phyloP scores from a whole-genome alignment of 208 protist genomes.

The Trypanosoma melophagium region DNA sequence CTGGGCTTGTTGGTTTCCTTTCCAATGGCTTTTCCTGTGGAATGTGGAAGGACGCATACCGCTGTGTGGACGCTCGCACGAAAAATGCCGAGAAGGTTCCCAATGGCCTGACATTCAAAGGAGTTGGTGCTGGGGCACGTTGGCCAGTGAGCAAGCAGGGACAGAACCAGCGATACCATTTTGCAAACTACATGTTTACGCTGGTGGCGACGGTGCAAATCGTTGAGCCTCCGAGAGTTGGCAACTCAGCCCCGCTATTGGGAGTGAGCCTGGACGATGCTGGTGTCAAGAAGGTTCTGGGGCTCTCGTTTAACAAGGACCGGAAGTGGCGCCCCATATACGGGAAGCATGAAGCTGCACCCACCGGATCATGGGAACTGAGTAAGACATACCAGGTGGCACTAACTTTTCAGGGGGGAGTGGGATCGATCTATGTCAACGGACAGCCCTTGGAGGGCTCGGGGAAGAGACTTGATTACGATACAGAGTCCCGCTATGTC shows the following conservation, averaged over 20 bases:
- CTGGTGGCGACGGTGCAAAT: constrained; percentile 22
- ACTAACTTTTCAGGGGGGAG: not conserved
- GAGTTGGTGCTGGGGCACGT: constrained; percentile 1
- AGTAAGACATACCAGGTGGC: constrained; percentile 4
- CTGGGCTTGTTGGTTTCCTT: not conserved
- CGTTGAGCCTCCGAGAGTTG: not conserved
- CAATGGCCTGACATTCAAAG: constrained; percentile 8
- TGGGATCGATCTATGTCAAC: constrained; percentile 12
- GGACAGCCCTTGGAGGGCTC: not conserved
- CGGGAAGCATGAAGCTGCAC: too few species aligned
- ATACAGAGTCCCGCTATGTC: not conserved
- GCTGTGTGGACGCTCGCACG: constrained; percentile 8
- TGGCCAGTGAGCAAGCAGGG: constrained; percentile 27
- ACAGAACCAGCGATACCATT: constrained; percentile 24
- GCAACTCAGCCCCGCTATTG: not conserved
- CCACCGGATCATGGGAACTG: not conserved
- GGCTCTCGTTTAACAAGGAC: not conserved
- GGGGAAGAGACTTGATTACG: not conserved
- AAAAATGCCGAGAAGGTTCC: not conserved
- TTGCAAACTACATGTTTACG: constrained; percentile 23
- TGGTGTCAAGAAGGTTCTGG: not conserved
- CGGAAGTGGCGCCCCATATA: constrained; percentile 5
- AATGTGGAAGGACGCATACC: constrained; percentile 18
- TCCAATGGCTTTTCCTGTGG: constrained; percentile 16
- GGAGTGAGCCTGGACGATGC: constrained; percentile 3